Evolutionary conservation across 73 alveolate species (phyloP), one percentile per base, ranked within the genome.

Genomic region (Paramecium primaurelia): DNA sequence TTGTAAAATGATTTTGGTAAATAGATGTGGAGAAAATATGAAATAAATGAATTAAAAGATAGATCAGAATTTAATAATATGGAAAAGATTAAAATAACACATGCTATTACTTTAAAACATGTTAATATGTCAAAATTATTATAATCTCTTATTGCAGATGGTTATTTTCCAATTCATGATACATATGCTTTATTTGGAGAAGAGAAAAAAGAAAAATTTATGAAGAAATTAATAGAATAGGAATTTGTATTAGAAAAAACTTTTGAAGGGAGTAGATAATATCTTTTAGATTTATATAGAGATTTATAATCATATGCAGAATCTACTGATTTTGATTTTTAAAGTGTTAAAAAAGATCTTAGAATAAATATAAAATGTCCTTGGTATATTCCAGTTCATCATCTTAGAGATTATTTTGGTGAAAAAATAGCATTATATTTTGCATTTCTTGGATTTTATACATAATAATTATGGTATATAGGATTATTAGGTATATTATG

Each of bases 21-120:
- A 60, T 59, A 37, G 25, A 87, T 87, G 59, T 87, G 93, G 93
- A 87, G 93, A 42, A 87, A 77, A 64, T 87, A 87, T 87, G 93
- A 87, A 87, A 77, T 87, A 25, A 87, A 87, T 38, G 93, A 87
- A 68, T 59, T 59, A 25, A 64, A 64, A 32, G 86, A 87, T 37
- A 87, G 93, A 64, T 87, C 93, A 34, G 86, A 87, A 59, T 87
- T 64, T 40, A 44, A 49, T 18, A 87, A 87, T 68, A 87, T 87
- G 93, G 93, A 87, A 38, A 87, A 77, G 71, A 87, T 87, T 34
- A 87, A 87, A 38, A 73, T 87, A 25, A 87, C 93, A 6, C 59
- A 87, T 38, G 64, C 87, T 6, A 87, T 87, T 26, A 73, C 36
- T 16, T 25, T 87, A 6, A 87, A 87, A 26, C 12, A 87, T 18